Evolutionary conservation across 805 yeast species (phyloP).

Genomic region (Wickerhamomyces silvicola): DNA sequence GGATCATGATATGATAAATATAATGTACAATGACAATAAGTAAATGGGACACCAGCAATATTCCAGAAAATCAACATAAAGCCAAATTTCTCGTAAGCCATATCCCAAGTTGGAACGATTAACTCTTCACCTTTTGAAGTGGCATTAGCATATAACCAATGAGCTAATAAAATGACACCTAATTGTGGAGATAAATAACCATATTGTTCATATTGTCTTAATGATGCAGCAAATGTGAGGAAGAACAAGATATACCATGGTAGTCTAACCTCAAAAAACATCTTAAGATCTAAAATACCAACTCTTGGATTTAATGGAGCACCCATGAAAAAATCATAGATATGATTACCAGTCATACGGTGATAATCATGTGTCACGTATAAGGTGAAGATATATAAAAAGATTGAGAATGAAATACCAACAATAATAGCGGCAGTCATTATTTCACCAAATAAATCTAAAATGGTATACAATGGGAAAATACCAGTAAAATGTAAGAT

Average conservation of each 20-base stretch:
- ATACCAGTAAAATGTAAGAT: slow-evolving; percentile 66
- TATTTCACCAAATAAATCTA: slow-evolving; percentile 83
- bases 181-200: slow-evolving; percentile 80
- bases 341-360: slow-evolving; percentile 83
- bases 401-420: slow-evolving; percentile 66
- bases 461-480: slow-evolving; percentile 65
- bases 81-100: slow-evolving; percentile 99
- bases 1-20: slow-evolving; percentile 82
- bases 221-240: slow-evolving; percentile 63
- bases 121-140: slow-evolving; percentile 97
- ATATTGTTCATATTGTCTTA: slow-evolving; percentile 74
- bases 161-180: slow-evolving; percentile 67
- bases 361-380: slow-evolving; percentile 69
- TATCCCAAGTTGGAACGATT: slow-evolving; percentile 98
- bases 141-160: slow-evolving; percentile 93
- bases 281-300: slow-evolving; percentile 87
- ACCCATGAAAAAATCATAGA: slow-evolving; percentile 95
- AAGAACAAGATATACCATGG: slow-evolving; percentile 94
- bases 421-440: slow-evolving; percentile 86
- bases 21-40: slow-evolving; percentile 91
- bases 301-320: slow-evolving; percentile 95
- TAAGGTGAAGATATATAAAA: slow-evolving; percentile 64
- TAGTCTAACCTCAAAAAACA: slow-evolving; percentile 95
- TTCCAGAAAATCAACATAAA: slow-evolving; percentile 99
- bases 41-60: slow-evolving; percentile 97